Conservation (phyloP, 768 basidiomycete genomes). For the Leccinum boreale region DNA sequence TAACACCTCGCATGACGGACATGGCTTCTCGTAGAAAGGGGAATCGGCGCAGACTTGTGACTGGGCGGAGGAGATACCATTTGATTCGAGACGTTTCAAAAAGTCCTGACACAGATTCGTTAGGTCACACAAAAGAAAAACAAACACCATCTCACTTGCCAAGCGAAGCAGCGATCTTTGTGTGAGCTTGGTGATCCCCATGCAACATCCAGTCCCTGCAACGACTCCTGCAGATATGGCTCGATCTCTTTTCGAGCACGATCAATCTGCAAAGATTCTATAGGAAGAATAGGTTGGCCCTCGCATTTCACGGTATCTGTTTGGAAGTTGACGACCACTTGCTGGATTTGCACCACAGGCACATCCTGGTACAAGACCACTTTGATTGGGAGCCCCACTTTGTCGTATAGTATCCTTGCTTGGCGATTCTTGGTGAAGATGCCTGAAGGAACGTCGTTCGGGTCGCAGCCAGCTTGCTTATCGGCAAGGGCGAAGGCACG, state of each 20-base stretch:
- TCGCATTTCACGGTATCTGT: slow-evolving; percentile 13
- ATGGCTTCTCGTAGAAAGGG: not conserved
- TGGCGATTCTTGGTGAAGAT: too few relatives aligned
- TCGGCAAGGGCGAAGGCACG: too few relatives aligned
- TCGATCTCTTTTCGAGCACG: too few relatives aligned
- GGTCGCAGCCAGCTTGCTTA: too few relatives aligned
- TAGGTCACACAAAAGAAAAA: not conserved
- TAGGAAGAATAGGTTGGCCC: slow-evolving; percentile 12
- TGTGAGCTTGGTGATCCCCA: too few relatives aligned
- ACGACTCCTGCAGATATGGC: too few relatives aligned
- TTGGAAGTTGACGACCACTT: slow-evolving; percentile 17
- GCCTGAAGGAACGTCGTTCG: too few relatives aligned
- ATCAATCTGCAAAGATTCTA: slow-evolving; percentile 20
- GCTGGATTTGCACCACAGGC: slow-evolving; percentile 4
- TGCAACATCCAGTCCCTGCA: too few relatives aligned
- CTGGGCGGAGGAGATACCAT: slow-evolving; percentile 1
- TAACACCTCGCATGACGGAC: slow-evolving; percentile 10
- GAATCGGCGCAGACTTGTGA: not conserved
- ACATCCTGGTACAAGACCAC: slow-evolving; percentile 14
- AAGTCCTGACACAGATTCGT: too few relatives aligned
- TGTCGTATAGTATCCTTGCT: too few relatives aligned
- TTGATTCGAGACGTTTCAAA: slow-evolving; percentile 10
- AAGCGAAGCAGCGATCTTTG: too few relatives aligned
- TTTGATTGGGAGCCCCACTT: slow-evolving; percentile 2
- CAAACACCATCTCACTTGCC: too few relatives aligned